phyloP scores from a whole-genome alignment of 148 eudicot genomes.

The Rhododendron vialii region DNA sequence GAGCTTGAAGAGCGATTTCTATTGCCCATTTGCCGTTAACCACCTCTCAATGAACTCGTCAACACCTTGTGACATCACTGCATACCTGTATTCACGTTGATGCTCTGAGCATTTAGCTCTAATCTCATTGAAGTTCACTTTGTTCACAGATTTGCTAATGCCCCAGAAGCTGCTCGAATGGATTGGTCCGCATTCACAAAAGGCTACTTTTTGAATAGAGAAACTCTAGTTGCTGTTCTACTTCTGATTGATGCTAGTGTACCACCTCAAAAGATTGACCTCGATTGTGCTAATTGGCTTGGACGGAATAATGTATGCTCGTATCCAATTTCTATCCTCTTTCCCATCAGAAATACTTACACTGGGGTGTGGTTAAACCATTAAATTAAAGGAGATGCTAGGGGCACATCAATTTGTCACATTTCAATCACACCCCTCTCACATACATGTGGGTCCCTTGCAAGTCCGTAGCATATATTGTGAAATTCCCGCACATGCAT shows the following conservation, averaged over 20 bases:
- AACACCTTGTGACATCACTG: not conserved
- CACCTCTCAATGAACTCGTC: not conserved
- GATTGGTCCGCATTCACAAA: conserved; percentile 99
- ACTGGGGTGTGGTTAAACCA: not conserved
- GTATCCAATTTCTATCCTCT: not conserved
- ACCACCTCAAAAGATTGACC: conserved; percentile 95
- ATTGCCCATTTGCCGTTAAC: not conserved
- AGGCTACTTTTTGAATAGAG: conserved; percentile 89
- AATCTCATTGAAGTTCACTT: not conserved
- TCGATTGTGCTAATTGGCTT: conserved; percentile 98
- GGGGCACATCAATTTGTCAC: no score
- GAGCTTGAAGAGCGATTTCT: not conserved
- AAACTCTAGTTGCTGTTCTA: conserved; percentile 71
- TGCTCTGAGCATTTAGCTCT: not conserved
- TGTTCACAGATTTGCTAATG: conserved; percentile 76
- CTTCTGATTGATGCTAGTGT: conserved; percentile 95
- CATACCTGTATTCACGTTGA: not conserved
- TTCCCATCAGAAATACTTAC: not conserved
- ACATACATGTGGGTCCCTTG: no score
- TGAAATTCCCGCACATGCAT: no score
- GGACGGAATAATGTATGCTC: conserved; percentile 74
- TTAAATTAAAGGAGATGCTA: not conserved
- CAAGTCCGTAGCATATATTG: no score
- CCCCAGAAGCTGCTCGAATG: conserved; percentile 84
- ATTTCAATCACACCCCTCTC: no score